Conservation (phyloP, 129 eudicot species). For the Calendula officinalis region DNA sequence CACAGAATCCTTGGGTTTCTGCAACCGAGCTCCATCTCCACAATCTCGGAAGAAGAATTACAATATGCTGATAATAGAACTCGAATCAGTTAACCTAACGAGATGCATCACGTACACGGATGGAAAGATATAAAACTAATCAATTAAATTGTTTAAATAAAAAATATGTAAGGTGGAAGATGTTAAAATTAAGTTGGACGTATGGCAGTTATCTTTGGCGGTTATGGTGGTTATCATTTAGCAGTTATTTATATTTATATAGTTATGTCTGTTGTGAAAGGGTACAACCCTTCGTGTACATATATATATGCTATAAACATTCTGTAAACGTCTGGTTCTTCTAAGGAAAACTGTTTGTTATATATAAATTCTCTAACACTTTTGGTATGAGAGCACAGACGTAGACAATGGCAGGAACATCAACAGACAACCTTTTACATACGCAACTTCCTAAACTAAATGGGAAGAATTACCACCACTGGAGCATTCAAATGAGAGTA, state of each 20-base stretch:
- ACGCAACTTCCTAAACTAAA: not conserved
- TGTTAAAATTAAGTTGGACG: too few relatives aligned
- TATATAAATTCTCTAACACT: not conserved
- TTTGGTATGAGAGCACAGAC: not conserved
- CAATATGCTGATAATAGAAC: too few relatives aligned
- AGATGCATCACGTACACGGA: not conserved
- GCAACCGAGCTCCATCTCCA: not conserved
- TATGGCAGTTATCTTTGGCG: too few relatives aligned
- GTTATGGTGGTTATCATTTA: too few relatives aligned
- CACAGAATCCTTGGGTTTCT: too few relatives aligned
- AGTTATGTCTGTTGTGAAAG: too few relatives aligned
- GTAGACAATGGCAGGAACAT: not conserved
- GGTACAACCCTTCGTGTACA: too few relatives aligned
- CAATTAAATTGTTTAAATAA: not conserved
- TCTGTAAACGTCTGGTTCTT: too few relatives aligned
- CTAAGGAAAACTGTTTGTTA: too few relatives aligned
- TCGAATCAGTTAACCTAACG: not conserved
- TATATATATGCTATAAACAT: too few relatives aligned
- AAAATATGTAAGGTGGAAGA: not conserved
- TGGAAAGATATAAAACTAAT: not conserved
- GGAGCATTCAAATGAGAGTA: not conserved
- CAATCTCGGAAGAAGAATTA: not conserved
- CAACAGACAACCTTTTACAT: not conserved
- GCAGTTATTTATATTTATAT: too few relatives aligned
- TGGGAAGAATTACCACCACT: conserved; percentile 27